Conservation (phyloP, 1,284 basidiomycete genomes). For the Pterula multifida region DNA sequence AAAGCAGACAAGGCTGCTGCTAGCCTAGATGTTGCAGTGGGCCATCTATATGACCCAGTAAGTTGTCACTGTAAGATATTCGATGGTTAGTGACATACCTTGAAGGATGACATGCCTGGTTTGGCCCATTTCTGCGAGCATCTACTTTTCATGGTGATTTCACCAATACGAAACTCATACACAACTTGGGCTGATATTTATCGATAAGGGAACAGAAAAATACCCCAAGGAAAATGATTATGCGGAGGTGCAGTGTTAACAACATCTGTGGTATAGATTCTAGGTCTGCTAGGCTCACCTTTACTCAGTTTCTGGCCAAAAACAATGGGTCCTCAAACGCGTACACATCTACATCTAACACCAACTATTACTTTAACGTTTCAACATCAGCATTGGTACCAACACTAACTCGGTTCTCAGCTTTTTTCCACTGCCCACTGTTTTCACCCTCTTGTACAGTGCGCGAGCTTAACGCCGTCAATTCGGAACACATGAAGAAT, state of each 20-base stretch:
- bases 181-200: conserved; percentile 12
- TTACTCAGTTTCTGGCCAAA: conserved; percentile 66
- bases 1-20: conserved; percentile 93
- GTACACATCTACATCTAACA: conserved; percentile 88
- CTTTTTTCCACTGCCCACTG: conserved; percentile 90
- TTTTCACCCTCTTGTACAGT: conserved; percentile 88
- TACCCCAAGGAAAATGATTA: conserved; percentile 93
- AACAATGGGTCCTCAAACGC: conserved; percentile 93
- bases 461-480: conserved; percentile 93
- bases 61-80: conserved; percentile 21
- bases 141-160: conserved; percentile 81
- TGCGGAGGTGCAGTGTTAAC: conserved; percentile 42
- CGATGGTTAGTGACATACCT: not conserved
- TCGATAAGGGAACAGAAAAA: conserved; percentile 59
- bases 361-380: conserved; percentile 92
- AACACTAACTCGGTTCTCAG: conserved; percentile 85
- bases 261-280: not conserved
- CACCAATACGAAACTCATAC: conserved; percentile 4
- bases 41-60: conserved; percentile 89
- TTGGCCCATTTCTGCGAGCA: conserved; percentile 94
- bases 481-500: conserved; percentile 99
- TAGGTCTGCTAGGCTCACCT: not conserved
- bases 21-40: conserved; percentile 90
- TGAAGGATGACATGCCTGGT: conserved; percentile 75
- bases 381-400: conserved; percentile 76